Percentiles rank a stretch among this genome's conserved stretches.
phyloP scores from a whole-genome alignment of 495 filamentous ascomycete genomes.

The Penicillium egyptiacum region DNA sequence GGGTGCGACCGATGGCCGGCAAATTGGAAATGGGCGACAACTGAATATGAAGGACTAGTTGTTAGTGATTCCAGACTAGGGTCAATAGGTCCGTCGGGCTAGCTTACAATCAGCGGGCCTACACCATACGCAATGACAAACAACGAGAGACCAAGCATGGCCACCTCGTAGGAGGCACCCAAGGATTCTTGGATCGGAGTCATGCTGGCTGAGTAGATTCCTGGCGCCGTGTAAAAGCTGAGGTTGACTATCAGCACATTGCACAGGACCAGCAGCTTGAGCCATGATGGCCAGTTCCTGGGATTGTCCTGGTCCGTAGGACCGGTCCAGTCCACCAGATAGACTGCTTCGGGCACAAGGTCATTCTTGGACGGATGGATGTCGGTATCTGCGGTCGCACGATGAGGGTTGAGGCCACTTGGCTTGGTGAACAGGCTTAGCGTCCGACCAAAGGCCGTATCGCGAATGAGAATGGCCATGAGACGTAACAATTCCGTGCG shows the following conservation, averaged over 20 bases:
- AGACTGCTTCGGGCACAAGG: not conserved
- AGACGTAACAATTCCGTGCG: too few relatives aligned
- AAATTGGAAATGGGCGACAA: constrained; percentile 46
- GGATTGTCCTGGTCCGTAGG: constrained; percentile 9
- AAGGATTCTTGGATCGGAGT: constrained; percentile 36
- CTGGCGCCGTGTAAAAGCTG: constrained; percentile 48
- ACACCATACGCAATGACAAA: constrained; percentile 47
- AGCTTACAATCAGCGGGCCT: constrained; percentile 35
- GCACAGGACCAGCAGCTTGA: constrained; percentile 4
- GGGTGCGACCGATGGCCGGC: constrained; percentile 43
- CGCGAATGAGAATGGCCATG: too few relatives aligned
- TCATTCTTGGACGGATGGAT: too few relatives aligned
- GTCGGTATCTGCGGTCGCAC: too few relatives aligned
- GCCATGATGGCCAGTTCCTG: constrained; percentile 11
- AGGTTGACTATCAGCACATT: constrained; percentile 40
- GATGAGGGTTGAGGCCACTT: too few relatives aligned
- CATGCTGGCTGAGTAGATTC: constrained; percentile 46
- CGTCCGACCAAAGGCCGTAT: too few relatives aligned
- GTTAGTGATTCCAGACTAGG: too few relatives aligned
- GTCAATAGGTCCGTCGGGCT: not conserved
- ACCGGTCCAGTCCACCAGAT: not conserved
- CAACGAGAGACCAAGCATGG: constrained; percentile 47
- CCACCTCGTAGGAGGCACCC: constrained; percentile 40
- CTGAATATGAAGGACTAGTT: constrained; percentile 6
- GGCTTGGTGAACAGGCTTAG: too few relatives aligned